Evolutionary conservation across 192 early-diverging fungal species (phyloP).

Genomic region (Coemansia erecta): DNA sequence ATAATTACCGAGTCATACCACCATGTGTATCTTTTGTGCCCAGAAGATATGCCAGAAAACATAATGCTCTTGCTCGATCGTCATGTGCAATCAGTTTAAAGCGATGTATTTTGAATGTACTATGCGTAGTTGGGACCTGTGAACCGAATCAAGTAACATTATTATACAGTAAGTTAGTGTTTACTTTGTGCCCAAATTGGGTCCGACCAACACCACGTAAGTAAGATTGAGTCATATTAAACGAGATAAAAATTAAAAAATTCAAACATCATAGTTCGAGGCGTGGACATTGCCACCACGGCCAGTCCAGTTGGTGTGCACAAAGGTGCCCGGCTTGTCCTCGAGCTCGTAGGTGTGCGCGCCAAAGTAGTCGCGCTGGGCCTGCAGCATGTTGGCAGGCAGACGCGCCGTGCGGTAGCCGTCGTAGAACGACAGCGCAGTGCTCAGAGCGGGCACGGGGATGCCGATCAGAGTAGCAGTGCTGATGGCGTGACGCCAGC

Average conservation of each 20-base stretch:
- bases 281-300: constrained; percentile 79
- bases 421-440: constrained; percentile 96
- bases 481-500: constrained; percentile 86
- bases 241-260: background rate
- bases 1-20: too few species aligned
- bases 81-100: too few species aligned
- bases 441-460: constrained; percentile 84
- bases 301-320: constrained; percentile 99
- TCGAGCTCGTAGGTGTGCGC: constrained; percentile 94
- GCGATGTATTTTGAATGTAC: too few species aligned
- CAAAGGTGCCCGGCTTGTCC: constrained; percentile 65
- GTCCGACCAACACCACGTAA: too few species aligned
- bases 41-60: too few species aligned
- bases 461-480: constrained; percentile 80
- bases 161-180: too few species aligned
- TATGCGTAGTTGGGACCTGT: too few species aligned
- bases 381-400: constrained; percentile 96
- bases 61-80: too few species aligned
- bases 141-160: too few species aligned
- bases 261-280: constrained; percentile 67
- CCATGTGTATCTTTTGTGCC: too few species aligned
- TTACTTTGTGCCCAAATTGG: too few species aligned
- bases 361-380: constrained; percentile 98
- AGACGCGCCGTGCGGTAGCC: constrained; percentile 88
- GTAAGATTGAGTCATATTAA: too few species aligned